These are phyloP conservation scores for Ceratobasidium sp. DNA, from an alignment of 1,284 basidiomycete genomes.

Conservation along the genomic window DNA sequence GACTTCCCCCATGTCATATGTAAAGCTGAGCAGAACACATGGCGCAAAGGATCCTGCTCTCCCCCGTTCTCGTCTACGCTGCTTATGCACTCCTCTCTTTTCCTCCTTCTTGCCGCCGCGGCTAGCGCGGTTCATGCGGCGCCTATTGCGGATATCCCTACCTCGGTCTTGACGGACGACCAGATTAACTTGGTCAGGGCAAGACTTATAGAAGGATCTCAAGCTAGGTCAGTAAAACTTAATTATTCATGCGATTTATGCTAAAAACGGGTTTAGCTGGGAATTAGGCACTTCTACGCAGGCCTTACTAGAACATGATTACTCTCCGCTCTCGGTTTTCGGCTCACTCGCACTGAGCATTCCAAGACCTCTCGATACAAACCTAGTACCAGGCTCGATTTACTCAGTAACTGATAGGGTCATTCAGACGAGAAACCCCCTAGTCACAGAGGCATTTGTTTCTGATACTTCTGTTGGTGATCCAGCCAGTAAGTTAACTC, in stretches of 20 bases:
- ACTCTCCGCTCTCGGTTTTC: conserved; percentile 39
- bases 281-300: conserved; percentile 31
- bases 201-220: conserved; percentile 27
- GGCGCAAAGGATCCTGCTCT: not conserved
- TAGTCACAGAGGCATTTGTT: conserved; percentile 36
- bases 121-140: conserved; percentile 4
- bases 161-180: not conserved
- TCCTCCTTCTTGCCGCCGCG: not conserved
- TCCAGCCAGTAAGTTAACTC: conserved; percentile 39
- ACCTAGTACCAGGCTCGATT: conserved; percentile 31
- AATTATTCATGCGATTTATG: not conserved
- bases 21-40: conserved; percentile 6
- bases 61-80: not conserved
- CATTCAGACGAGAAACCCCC: conserved; percentile 32
- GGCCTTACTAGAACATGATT: conserved; percentile 44
- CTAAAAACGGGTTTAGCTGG: conserved; percentile 15
- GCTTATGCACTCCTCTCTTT: not conserved
- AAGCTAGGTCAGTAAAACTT: conserved; percentile 6
- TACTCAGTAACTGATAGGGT: conserved; percentile 42
- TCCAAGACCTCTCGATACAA: conserved; percentile 38
- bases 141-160: conserved; percentile 24
- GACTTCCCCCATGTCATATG: conserved; percentile 27
- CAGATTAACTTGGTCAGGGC: conserved; percentile 32
- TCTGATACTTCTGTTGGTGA: conserved; percentile 44
- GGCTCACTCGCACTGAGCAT: conserved; percentile 21